These are phyloP conservation scores for Flaveria floridana DNA, from an alignment of 140 eudicot genomes.

Conservation along the genomic window DNA sequence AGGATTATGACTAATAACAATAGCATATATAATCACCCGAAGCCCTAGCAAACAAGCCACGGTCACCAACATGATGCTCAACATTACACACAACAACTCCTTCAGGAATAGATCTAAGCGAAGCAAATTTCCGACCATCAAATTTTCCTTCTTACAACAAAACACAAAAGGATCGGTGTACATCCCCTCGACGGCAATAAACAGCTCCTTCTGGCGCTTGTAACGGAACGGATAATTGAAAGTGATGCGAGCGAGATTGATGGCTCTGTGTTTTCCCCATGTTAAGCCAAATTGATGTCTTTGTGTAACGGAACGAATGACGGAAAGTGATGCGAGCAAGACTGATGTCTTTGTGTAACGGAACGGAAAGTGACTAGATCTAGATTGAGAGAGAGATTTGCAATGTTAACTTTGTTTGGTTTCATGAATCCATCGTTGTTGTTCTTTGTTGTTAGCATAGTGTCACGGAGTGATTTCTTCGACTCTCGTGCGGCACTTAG, in stretches of 20 bases:
- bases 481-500: too few relatives aligned
- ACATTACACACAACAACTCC: constrained; percentile 58
- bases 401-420: too few relatives aligned
- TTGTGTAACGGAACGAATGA: too few relatives aligned
- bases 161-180: constrained; percentile 53
- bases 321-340: too few relatives aligned
- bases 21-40: constrained; percentile 60
- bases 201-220: constrained; percentile 64
- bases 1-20: constrained; percentile 56
- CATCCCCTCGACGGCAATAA: constrained; percentile 59
- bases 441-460: too few relatives aligned
- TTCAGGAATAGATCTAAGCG: constrained; percentile 48
- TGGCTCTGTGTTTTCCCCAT: too few relatives aligned
- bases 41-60: constrained; percentile 56
- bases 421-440: too few relatives aligned
- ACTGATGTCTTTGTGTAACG: too few relatives aligned
- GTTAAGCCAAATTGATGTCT: too few relatives aligned
- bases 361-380: too few relatives aligned
- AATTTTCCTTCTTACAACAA: constrained; percentile 55
- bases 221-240: constrained; percentile 58
- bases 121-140: constrained; percentile 53
- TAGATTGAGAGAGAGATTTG: too few relatives aligned
- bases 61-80: constrained; percentile 57
- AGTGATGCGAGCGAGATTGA: constrained; percentile 50
- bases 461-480: too few relatives aligned